These are phyloP conservation scores for Rhodotorula sp. DNA, from an alignment of 1,284 basidiomycete species.

Conservation along the genomic window DNA sequence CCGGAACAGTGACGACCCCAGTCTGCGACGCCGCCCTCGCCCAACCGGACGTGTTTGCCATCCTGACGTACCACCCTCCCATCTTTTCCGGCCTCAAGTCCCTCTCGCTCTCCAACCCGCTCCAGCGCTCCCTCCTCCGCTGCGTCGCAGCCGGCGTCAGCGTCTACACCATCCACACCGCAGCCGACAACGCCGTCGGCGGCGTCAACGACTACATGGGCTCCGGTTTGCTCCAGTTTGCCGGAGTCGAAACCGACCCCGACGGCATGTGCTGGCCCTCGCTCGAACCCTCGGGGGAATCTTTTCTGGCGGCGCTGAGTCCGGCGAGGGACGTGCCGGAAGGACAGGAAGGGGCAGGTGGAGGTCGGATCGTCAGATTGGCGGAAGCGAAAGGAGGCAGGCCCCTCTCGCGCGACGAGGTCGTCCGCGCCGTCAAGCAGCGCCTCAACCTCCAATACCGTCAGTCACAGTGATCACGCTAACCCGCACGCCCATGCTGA, in stretches of 20 bases:
- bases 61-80: conserved; percentile 41
- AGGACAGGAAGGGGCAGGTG: conserved; percentile 34
- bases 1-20: conserved; percentile 27
- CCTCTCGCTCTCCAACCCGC: conserved; percentile 23
- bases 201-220: conserved; percentile 38
- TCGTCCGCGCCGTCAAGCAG: conserved; percentile 30
- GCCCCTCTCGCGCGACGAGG: conserved; percentile 8
- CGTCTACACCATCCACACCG: conserved; percentile 38
- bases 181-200: conserved; percentile 31
- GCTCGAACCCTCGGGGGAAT: neutral
- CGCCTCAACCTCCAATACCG: conserved; percentile 25
- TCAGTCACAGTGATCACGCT: neutral
- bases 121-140: conserved; percentile 29
- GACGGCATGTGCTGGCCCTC: conserved; percentile 11
- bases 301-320: conserved; percentile 17
- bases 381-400: conserved; percentile 1
- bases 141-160: conserved; percentile 26
- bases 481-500: neutral
- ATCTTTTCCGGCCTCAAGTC: conserved; percentile 41
- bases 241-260: neutral
- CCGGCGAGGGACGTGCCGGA: conserved; percentile 16
- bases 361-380: conserved; percentile 31
- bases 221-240: conserved; percentile 7
- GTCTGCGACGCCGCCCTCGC: conserved; percentile 29
- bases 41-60: conserved; percentile 17